A percentile compares a stretch with the other conserved stretches of the same genome.
phyloP scores from a whole-genome alignment of 129 eudicot species.

The Escallonia rubra region DNA sequence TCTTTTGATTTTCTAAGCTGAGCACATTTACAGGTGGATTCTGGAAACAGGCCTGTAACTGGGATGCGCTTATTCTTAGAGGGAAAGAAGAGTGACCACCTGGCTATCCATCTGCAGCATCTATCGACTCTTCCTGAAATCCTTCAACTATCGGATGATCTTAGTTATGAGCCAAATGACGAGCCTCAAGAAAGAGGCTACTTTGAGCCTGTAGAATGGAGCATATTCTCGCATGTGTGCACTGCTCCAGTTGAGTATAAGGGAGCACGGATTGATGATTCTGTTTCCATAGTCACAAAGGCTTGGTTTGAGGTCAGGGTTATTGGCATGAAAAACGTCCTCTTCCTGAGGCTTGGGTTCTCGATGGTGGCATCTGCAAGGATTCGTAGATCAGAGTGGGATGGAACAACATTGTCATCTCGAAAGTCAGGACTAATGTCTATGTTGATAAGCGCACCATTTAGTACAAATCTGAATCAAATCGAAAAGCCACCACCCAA shows the following conservation, averaged over 20 bases:
- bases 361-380: slow-evolving; percentile 65
- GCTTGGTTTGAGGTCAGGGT: slow-evolving; percentile 95
- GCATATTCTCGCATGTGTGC: slow-evolving; percentile 89
- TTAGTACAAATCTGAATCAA: slow-evolving; percentile 50
- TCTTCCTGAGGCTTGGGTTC: slow-evolving; percentile 80
- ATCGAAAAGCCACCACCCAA: slow-evolving; percentile 28
- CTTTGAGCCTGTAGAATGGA: slow-evolving; percentile 81
- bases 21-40: slow-evolving; percentile 55
- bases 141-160: slow-evolving; percentile 59
- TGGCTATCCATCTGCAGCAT: slow-evolving; percentile 94
- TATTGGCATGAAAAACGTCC: slow-evolving; percentile 74
- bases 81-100: slow-evolving; percentile 77
- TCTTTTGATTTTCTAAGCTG: too few species aligned
- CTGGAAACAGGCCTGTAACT: slow-evolving; percentile 81
- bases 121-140: slow-evolving; percentile 65
- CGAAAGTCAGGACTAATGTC: slow-evolving; percentile 76
- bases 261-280: slow-evolving; percentile 56
- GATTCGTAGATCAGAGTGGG: slow-evolving; percentile 88
- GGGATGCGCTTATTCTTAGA: slow-evolving; percentile 88
- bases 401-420: slow-evolving; percentile 57
- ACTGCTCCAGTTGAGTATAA: slow-evolving; percentile 75
- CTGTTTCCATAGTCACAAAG: slow-evolving; percentile 81
- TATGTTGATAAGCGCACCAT: slow-evolving; percentile 64
- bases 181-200: slow-evolving; percentile 56
- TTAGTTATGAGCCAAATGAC: slow-evolving; percentile 39